Percentiles rank a stretch among this genome's conserved stretches.
Conservation (phyloP, 176 grass and related monocot species). For the Oryza glaberrima region DNA sequence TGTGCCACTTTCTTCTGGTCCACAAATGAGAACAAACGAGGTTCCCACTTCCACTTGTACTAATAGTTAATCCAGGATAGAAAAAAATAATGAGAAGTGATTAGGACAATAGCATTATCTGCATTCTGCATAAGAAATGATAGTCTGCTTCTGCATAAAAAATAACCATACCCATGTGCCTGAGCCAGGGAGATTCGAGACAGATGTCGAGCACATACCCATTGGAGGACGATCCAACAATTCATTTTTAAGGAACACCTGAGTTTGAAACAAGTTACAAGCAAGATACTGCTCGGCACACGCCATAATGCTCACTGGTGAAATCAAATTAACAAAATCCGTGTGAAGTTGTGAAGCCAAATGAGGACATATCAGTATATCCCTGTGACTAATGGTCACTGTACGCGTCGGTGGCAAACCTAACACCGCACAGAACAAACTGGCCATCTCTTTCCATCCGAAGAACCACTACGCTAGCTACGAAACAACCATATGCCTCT, state of each 20-base stretch:
- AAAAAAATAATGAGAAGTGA: neutral
- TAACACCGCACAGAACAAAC: neutral
- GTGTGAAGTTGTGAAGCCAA: neutral
- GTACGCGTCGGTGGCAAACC: neutral
- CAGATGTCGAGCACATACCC: constrained; percentile 34
- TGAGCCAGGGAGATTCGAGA: neutral
- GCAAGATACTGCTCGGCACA: neutral
- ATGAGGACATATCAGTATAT: neutral
- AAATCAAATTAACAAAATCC: neutral
- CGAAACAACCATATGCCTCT: neutral
- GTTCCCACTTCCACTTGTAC: neutral
- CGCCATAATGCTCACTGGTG: neutral
- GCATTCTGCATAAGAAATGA: neutral
- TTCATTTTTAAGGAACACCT: neutral
- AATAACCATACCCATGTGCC: neutral
- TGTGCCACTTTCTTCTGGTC: neutral
- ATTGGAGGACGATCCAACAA: neutral
- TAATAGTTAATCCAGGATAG: neutral
- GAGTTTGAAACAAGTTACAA: neutral
- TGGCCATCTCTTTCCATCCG: neutral
- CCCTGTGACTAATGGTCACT: no score
- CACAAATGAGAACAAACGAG: neutral
- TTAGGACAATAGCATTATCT: neutral
- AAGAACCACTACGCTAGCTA: neutral
- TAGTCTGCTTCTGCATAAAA: neutral